Evolutionary conservation across 1,284 basidiomycete genomes (phyloP).

Genomic region (Marasmius sp.): DNA sequence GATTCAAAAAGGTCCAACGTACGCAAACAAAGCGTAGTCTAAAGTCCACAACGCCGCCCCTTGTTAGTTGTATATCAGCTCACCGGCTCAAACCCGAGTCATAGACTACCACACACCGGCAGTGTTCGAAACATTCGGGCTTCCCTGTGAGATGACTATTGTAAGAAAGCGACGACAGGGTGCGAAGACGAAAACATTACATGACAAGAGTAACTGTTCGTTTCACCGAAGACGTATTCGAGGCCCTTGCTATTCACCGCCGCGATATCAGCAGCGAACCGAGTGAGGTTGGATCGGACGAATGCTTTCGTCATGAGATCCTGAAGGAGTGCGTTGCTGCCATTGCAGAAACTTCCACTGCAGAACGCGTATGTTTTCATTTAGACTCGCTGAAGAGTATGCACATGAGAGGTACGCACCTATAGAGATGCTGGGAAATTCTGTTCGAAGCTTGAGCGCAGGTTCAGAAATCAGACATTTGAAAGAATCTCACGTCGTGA

Average conservation of each 20-base stretch:
- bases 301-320: constrained; percentile 62
- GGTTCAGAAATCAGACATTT: constrained; percentile 4
- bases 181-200: constrained; percentile 23
- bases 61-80: not conserved
- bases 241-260: constrained; percentile 46
- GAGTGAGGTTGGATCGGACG: constrained; percentile 56
- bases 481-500: constrained; percentile 29
- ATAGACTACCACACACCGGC: constrained; percentile 42
- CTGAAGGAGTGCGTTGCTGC: constrained; percentile 46
- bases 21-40: constrained; percentile 61
- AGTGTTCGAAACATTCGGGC: constrained; percentile 66
- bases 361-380: not conserved
- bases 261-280: constrained; percentile 49
- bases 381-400: constrained; percentile 21
- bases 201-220: constrained; percentile 52
- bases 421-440: constrained; percentile 62
- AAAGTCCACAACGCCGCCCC: constrained; percentile 64
- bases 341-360: constrained; percentile 50
- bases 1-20: constrained; percentile 13
- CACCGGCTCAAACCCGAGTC: not conserved
- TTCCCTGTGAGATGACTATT: constrained; percentile 41
- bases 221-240: constrained; percentile 62
- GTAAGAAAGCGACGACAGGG: not conserved
- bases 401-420: not conserved
- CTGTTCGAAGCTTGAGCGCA: constrained; percentile 28